phyloP scores from a whole-genome alignment of 176 grass and related monocot species.

The Themeda triandra region DNA sequence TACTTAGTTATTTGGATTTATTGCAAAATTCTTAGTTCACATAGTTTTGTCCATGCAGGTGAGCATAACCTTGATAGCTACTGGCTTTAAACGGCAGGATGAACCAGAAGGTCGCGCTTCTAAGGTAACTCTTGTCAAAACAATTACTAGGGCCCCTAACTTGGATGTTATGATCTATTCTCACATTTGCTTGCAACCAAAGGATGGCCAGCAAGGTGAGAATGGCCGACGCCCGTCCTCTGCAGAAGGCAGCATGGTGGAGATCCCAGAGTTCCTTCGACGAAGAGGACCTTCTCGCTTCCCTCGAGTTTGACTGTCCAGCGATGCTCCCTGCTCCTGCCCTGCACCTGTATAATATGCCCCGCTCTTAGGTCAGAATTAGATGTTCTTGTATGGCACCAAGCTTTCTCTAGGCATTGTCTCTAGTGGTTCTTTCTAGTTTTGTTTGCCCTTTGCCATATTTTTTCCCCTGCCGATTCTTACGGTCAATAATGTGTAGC shows the following conservation, averaged over 20 bases:
- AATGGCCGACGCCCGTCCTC: slow-evolving; percentile 38
- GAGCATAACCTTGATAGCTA: slow-evolving; percentile 91
- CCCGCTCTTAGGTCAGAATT: neutral
- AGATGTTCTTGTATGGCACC: neutral
- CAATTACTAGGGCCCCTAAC: neutral
- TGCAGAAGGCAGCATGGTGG: slow-evolving; percentile 52
- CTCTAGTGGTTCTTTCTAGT: neutral
- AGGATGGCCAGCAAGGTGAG: slow-evolving; percentile 60
- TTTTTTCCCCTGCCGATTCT: neutral
- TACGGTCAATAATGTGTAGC: neutral
- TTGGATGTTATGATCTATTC: slow-evolving; percentile 1
- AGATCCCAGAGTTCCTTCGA: slow-evolving; percentile 82
- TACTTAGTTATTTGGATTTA: neutral
- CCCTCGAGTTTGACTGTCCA: slow-evolving; percentile 45
- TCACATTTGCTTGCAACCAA: slow-evolving; percentile 24
- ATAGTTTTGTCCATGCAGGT: slow-evolving; percentile 43
- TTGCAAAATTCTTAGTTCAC: neutral
- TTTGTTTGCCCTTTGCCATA: neutral
- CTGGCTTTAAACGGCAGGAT: slow-evolving; percentile 85
- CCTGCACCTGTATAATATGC: neutral
- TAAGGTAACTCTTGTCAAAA: slow-evolving; percentile 43
- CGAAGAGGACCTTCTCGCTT: slow-evolving; percentile 65
- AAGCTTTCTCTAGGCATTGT: neutral
- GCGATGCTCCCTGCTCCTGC: neutral
- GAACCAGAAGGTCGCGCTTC: slow-evolving; percentile 53